Percentiles rank a stretch among this genome's conserved stretches.
These are phyloP conservation scores for Fusarium subtropicale DNA, from an alignment of 2,329 filamentous ascomycete genomes.

Conservation along the genomic window DNA sequence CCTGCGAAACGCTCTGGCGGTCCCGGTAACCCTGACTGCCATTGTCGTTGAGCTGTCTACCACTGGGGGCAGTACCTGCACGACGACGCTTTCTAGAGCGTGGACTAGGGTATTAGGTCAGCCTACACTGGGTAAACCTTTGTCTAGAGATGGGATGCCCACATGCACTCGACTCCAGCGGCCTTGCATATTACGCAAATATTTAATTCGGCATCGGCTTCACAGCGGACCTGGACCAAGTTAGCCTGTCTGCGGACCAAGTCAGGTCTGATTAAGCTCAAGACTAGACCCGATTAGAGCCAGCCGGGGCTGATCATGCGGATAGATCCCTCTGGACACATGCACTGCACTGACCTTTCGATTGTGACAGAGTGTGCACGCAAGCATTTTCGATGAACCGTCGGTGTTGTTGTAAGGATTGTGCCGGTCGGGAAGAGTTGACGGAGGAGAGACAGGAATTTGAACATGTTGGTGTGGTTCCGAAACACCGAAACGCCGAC, in stretches of 20 bases:
- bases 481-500: conserved; percentile 2
- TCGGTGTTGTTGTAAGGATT: not conserved
- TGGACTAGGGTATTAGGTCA: not conserved
- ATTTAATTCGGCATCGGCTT: not conserved
- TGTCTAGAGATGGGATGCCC: not conserved
- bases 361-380: conserved; percentile 1
- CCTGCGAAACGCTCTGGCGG: not conserved
- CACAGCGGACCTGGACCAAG: not conserved
- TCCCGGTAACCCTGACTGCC: not conserved
- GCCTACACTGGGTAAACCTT: not conserved
- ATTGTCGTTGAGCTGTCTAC: not conserved
- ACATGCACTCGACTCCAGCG: conserved; percentile 3
- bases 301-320: not conserved
- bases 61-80: not conserved
- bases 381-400: not conserved
- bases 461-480: not conserved
- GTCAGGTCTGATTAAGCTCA: not conserved
- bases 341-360: conserved; percentile 6
- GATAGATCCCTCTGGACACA: not conserved
- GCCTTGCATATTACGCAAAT: not conserved
- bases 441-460: not conserved
- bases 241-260: not conserved
- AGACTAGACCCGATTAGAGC: not conserved
- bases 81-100: conserved; percentile 5
- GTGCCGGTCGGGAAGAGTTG: not conserved